Evolutionary conservation across 2,329 filamentous ascomycete genomes (phyloP), one percentile per base, ranked within the genome.

Genomic region (Mycosphaerella arachidis): DNA sequence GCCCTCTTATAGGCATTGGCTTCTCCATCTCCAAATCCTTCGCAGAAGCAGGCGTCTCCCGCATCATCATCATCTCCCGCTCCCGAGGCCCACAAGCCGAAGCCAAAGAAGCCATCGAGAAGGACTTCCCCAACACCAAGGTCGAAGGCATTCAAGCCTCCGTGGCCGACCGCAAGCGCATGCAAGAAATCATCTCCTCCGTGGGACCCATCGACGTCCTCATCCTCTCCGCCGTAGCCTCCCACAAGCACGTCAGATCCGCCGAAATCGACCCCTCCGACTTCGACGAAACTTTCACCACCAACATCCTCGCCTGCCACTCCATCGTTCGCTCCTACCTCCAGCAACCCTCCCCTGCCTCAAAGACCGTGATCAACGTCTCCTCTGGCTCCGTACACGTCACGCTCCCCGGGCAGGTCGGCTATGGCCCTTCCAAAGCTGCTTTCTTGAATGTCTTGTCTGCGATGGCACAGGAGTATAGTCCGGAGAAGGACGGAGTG

Each of bases 121-220:
- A 73, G 3, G 68, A 73, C 10, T 75, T 72, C 62, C 62, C 67
- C 1, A 56, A 63, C 24, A 65, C 73, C 13, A 67, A 71, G 43
- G 67, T 76, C 43, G 68, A 74, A 27, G 70, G 77, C 5, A 68
- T 70, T 37, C 64, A 67, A 9, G 71, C 68, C 35, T 65, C 72
- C 8, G 68, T 67, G 29, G 66, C 62, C 1, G 66, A 69, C 57
- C 52, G 57, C 18, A 56, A 53, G 6, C 55, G 61, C 24, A 65
- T 69, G 53, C 62, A 70, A 13, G 72, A 77, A 33, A 52, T 70
- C 55, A 71, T 73, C 30, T 66, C 71, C 30, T 65, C 70, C 43
- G 60, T 51, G n/a, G 71, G 70, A 2, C 69, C 71, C 54, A 69
- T 79, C 52, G 67, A 80, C 59, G 67, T 80, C 48, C 60, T 80